phyloP scores from a whole-genome alignment of 495 filamentous ascomycete genomes.

The Aspergillus mulundensis region DNA sequence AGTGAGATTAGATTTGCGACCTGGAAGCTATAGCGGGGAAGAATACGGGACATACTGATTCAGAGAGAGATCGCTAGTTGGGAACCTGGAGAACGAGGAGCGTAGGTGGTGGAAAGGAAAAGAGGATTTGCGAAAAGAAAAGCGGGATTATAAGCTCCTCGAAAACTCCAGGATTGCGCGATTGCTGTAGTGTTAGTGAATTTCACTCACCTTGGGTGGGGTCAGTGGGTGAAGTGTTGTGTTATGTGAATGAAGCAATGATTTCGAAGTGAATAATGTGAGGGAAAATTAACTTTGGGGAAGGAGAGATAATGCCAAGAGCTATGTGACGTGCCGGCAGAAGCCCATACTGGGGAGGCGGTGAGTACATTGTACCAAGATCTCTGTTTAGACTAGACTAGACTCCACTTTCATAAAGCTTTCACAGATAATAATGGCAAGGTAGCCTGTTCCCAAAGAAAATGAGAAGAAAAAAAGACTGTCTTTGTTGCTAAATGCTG shows the following conservation, averaged over 20 bases:
- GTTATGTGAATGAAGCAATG: neutral
- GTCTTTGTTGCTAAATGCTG: no score
- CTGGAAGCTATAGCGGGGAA: neutral
- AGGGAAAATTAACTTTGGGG: neutral
- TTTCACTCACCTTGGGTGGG: constrained; percentile 2
- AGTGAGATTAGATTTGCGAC: neutral
- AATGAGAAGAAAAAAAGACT: no score
- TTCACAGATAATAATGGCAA: neutral
- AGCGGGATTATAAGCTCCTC: neutral
- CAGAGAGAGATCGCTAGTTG: neutral
- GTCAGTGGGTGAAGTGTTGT: neutral
- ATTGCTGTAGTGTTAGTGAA: neutral
- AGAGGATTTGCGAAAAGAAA: neutral
- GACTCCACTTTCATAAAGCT: neutral
- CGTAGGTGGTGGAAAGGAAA: neutral
- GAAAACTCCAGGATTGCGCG: constrained; percentile 3
- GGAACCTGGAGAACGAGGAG: constrained; percentile 3
- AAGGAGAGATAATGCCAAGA: neutral
- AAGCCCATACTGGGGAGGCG: neutral
- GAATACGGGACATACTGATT: neutral
- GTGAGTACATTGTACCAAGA: neutral
- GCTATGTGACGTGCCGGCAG: constrained; percentile 15
- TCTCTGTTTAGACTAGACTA: neutral
- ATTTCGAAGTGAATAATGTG: neutral
- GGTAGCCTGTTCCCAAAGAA: no score